phyloP scores from a whole-genome alignment of 2,329 filamentous ascomycete species.

The Thelonectria olida region DNA sequence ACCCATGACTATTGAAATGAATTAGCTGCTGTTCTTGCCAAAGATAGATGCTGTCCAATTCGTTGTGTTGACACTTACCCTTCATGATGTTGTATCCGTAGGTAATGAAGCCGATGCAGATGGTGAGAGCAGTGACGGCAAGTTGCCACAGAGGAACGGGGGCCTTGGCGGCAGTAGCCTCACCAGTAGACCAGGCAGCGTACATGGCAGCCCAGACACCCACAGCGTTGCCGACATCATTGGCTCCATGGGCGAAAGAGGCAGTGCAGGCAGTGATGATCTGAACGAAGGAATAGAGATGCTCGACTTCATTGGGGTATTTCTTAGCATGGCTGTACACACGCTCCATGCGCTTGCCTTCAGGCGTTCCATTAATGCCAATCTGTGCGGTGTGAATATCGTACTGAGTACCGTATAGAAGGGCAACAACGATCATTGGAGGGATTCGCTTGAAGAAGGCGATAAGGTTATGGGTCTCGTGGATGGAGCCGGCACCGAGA shows the following conservation, averaged over 20 bases:
- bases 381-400: slow-evolving; percentile 82
- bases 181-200: slow-evolving; percentile 71
- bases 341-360: slow-evolving; percentile 72
- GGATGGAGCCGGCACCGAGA: slow-evolving; percentile 76
- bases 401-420: slow-evolving; percentile 81
- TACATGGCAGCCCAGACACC: slow-evolving; percentile 78
- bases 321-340: slow-evolving; percentile 69
- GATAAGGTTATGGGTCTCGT: slow-evolving; percentile 77
- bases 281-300: slow-evolving; percentile 74
- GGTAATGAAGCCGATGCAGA: slow-evolving; percentile 74
- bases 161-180: slow-evolving; percentile 68
- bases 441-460: slow-evolving; percentile 72
- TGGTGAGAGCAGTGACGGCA: slow-evolving; percentile 70
- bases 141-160: slow-evolving; percentile 80
- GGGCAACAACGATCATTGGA: slow-evolving; percentile 68
- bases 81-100: slow-evolving; percentile 90
- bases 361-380: slow-evolving; percentile 76
- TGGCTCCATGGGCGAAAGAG: slow-evolving; percentile 80
- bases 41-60: not conserved
- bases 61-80: slow-evolving; percentile 55
- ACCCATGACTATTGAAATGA: slow-evolving; percentile 70
- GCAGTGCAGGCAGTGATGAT: slow-evolving; percentile 75
- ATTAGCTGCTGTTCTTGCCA: slow-evolving; percentile 16
- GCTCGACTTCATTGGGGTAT: slow-evolving; percentile 77
- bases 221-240: slow-evolving; percentile 78